Evolutionary conservation across 2,329 filamentous ascomycete genomes (phyloP).

Genomic region (Colletotrichum godetiae): DNA sequence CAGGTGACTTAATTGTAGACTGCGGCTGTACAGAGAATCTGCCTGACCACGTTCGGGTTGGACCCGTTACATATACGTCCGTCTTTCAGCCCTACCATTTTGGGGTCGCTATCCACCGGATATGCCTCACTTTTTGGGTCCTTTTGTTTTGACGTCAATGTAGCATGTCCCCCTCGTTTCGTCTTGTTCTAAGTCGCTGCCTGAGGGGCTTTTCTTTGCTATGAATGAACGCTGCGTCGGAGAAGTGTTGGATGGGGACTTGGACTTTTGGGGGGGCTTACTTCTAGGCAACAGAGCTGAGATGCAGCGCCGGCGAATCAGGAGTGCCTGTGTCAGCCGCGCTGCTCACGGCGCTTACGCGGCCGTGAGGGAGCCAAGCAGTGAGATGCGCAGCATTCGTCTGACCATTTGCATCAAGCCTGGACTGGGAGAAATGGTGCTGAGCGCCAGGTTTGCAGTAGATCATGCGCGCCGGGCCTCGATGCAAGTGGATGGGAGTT

Average conservation of each 20-base stretch:
- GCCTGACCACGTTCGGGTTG: not conserved
- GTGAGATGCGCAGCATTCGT: not conserved
- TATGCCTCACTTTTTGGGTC: not conserved
- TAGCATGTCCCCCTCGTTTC: not conserved
- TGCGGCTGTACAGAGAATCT: constrained; percentile 4
- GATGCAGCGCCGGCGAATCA: constrained; percentile 8
- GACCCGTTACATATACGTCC: not conserved
- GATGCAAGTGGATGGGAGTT: not conserved
- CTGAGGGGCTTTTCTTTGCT: not conserved
- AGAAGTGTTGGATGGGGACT: not conserved
- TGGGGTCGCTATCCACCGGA: not conserved
- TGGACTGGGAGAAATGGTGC: not conserved
- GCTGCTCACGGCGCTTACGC: constrained; percentile 34
- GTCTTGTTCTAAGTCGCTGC: not conserved
- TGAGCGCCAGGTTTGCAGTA: not conserved
- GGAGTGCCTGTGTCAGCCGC: not conserved
- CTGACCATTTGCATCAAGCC: not conserved
- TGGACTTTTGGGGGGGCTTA: not conserved
- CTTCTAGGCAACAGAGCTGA: constrained; percentile 28
- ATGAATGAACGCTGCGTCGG: not conserved
- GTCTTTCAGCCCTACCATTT: not conserved
- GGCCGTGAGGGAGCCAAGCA: constrained; percentile 25
- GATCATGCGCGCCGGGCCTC: not conserved
- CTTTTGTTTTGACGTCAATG: not conserved
- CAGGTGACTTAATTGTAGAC: not conserved